phyloP scores from a whole-genome alignment of 148 eudicot species.

The Camellia granthamiana region DNA sequence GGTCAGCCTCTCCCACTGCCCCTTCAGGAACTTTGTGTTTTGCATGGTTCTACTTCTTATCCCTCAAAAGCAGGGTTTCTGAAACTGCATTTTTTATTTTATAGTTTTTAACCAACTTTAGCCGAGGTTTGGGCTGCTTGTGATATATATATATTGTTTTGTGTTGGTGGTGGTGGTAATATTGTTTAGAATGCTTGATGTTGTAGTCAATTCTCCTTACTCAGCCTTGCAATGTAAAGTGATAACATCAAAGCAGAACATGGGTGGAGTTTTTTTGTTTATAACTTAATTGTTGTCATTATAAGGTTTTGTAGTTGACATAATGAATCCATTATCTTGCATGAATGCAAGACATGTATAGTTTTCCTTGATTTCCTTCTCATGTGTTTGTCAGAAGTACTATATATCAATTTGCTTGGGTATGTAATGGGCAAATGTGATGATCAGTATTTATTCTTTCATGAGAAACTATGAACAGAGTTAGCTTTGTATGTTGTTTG shows the following conservation, averaged over 20 bases:
- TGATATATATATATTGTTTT: neutral
- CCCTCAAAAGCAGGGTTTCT: neutral
- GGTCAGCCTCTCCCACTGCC: constrained; percentile 9
- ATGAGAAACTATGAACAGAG: neutral
- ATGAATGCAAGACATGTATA: neutral
- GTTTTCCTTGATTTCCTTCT: neutral
- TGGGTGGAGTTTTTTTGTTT: neutral
- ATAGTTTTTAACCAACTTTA: neutral
- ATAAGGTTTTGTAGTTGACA: neutral
- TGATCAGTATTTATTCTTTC: neutral
- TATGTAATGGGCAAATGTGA: neutral
- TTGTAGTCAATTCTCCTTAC: neutral
- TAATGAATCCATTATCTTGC: neutral
- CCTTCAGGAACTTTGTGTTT: neutral
- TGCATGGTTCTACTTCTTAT: neutral
- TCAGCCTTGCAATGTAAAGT: neutral
- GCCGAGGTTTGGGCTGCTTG: neutral
- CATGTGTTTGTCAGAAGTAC: neutral
- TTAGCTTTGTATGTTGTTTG: neutral
- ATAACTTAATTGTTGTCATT: neutral
- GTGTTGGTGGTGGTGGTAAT: neutral
- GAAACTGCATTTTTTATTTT: neutral
- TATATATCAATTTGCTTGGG: neutral
- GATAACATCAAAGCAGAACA: neutral
- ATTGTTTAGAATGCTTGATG: neutral